A percentile compares a stretch with the other conserved stretches of the same genome.
phyloP scores from a whole-genome alignment of 495 filamentous ascomycete species.

The Parathielavia hyrcaniae region DNA sequence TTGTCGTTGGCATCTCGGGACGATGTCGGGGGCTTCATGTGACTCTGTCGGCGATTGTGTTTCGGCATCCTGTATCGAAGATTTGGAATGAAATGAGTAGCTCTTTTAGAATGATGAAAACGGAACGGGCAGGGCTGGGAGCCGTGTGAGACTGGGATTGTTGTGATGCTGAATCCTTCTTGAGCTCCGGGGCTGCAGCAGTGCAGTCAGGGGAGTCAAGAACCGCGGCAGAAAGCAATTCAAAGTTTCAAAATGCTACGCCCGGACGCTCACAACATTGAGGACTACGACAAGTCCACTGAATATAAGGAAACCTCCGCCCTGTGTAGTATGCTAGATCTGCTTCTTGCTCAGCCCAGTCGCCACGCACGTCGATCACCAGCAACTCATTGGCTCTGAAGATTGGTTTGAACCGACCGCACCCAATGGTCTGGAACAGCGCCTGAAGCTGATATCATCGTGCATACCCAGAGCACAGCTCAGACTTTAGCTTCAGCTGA shows the following conservation, averaged over 20 bases:
- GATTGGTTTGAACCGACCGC: background rate
- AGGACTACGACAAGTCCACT: background rate
- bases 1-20: background rate
- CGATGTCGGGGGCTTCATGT: constrained; percentile 1
- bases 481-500: background rate
- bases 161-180: too few species aligned
- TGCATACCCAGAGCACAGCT: background rate
- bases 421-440: background rate
- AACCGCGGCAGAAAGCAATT: too few species aligned
- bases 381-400: background rate
- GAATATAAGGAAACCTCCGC: too few species aligned
- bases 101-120: too few species aligned
- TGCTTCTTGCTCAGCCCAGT: background rate
- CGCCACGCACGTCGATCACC: background rate
- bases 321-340: too few species aligned
- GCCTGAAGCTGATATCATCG: constrained; percentile 2
- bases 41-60: constrained; percentile 4
- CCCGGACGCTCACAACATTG: too few species aligned
- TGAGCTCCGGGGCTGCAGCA: too few species aligned
- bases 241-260: too few species aligned
- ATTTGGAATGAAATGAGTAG: too few species aligned
- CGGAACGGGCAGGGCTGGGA: too few species aligned
- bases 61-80: background rate
- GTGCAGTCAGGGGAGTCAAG: too few species aligned
- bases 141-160: too few species aligned